Percentiles rank a stretch among this genome's conserved stretches.
Conservation (phyloP, 1,284 basidiomycete genomes). For the Fomitopsis schrenkii region DNA sequence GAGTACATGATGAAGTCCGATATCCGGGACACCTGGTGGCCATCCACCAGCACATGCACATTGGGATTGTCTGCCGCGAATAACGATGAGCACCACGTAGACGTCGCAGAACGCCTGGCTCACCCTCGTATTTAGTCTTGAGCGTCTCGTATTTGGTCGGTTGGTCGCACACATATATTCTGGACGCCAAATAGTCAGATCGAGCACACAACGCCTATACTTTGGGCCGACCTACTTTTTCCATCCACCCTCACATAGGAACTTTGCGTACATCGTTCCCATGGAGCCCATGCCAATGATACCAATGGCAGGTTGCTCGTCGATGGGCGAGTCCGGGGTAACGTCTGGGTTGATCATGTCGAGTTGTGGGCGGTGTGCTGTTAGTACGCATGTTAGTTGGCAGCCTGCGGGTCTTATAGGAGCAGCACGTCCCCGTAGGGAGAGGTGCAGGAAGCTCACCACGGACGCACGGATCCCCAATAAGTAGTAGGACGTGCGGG, state of each 20-base stretch:
- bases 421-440: neutral
- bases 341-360: conserved; percentile 29
- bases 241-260: conserved; percentile 77
- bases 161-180: conserved; percentile 91
- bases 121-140: conserved; percentile 60
- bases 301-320: conserved; percentile 74
- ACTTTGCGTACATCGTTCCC: conserved; percentile 90
- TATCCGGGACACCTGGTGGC: conserved; percentile 26
- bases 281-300: conserved; percentile 94
- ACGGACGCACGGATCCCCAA: conserved; percentile 2
- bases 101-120: neutral
- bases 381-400: neutral
- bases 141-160: conserved; percentile 75
- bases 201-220: neutral
- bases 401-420: neutral
- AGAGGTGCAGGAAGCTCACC: conserved; percentile 1
- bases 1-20: conserved; percentile 42
- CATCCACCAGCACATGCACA: conserved; percentile 49
- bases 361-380: neutral
- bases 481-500: neutral
- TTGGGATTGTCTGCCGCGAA: conserved; percentile 41
- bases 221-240: conserved; percentile 55
- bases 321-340: conserved; percentile 45
- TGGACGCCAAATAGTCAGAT: conserved; percentile 22
- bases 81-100: neutral